Base-by-base conservation (phyloP, 371 early-diverging fungal species). In the Mortierella sp. region DNA sequence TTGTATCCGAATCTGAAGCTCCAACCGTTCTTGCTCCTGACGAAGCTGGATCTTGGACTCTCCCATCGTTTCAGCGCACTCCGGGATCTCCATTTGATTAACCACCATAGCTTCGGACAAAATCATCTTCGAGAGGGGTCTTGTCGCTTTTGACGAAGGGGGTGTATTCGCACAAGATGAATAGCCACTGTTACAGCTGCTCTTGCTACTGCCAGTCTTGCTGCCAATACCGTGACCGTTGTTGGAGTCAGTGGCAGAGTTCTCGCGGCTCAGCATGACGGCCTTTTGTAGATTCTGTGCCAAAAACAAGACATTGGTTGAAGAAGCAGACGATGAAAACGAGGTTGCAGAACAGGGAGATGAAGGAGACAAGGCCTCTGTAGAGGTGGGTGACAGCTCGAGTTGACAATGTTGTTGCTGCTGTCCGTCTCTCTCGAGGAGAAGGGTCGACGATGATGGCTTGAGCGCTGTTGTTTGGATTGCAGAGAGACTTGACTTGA, bases 271-370 rank as follows among this genome's bases (percentile, higher is more conserved):
- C 56, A 64, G 8, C 26, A 41, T 21, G 8, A 50, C 58, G 0
- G 63, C 71, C 37, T 64, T 64, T 51, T 71, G 71, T 9, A 71
- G 60, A 15, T 31, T 55, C 46, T 71, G 71, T 1, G 71, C 71
- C 8, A 63, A 26, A 2, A 51, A 53, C 17, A 71, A n/a, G 1
- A 71, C 64, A 48, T 64, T 47, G 5, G 42, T 53, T 0, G 56
- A 21, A 0, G 66, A 42, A 6, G 51, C 32, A 12, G 69, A 50
- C 3, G 57, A 30, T 1, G 62, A 46, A 14, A 24, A 24, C 9
- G 51, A 49, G 0, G 57, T 21, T 2, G 62, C 46, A 8, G 44
- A 44, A 15, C 28, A 24, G 3, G 51, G 37, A 1, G 57, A 41
- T 7, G 50, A 47, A 3, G 50, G 47, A 0, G 59, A 54, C 14